These are phyloP conservation scores for Periconia digitata DNA, from an alignment of 2,329 filamentous ascomycete genomes.

Conservation along the genomic window DNA sequence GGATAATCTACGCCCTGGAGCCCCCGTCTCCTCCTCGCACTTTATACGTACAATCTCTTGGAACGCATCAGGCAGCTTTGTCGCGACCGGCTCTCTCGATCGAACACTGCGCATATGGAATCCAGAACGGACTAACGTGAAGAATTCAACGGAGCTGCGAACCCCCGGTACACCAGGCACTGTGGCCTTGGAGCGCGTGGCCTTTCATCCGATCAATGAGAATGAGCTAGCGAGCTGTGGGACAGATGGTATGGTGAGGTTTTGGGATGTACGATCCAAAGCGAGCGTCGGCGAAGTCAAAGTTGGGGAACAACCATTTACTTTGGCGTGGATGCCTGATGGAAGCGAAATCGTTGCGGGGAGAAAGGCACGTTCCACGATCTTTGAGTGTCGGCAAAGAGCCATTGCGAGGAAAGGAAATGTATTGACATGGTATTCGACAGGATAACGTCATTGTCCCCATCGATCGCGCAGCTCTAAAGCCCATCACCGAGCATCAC, in stretches of 20 bases:
- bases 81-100: slow-evolving; percentile 78
- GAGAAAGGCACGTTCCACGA: too few species aligned
- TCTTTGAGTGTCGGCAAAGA: too few species aligned
- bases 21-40: slow-evolving; percentile 34
- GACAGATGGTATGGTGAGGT: slow-evolving; percentile 71
- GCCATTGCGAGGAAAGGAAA: slow-evolving; percentile 73
- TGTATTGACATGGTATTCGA: neutral
- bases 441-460: slow-evolving; percentile 65
- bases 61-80: slow-evolving; percentile 81
- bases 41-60: slow-evolving; percentile 76
- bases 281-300: slow-evolving; percentile 70
- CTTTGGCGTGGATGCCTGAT: slow-evolving; percentile 72
- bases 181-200: slow-evolving; percentile 67
- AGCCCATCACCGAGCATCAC: slow-evolving; percentile 60
- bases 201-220: slow-evolving; percentile 76
- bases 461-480: slow-evolving; percentile 61
- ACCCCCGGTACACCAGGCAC: slow-evolving; percentile 50
- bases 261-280: slow-evolving; percentile 80
- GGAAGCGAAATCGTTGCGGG: slow-evolving; percentile 71
- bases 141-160: slow-evolving; percentile 75
- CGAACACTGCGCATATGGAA: slow-evolving; percentile 79
- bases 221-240: slow-evolving; percentile 75
- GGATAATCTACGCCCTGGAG: slow-evolving; percentile 41
- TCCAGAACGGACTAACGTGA: slow-evolving; percentile 71
- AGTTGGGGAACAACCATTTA: slow-evolving; percentile 63